Conservation (phyloP, 148 eudicot genomes). For the Chenopodium suecicum region DNA sequence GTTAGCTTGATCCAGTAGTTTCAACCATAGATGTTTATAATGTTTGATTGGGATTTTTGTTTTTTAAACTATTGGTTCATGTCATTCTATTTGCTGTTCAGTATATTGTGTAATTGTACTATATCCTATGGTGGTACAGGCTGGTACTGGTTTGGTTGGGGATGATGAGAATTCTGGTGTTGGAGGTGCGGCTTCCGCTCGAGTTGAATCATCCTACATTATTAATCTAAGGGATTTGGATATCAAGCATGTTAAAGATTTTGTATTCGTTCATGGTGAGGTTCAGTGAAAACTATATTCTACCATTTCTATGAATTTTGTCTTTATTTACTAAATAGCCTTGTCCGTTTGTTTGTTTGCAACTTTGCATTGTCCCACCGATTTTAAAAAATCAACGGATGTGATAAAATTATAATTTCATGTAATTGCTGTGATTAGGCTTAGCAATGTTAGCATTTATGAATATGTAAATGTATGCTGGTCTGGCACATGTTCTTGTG, state of each 20-base stretch:
- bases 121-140: slow-evolving; percentile 42
- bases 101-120: slow-evolving; percentile 13
- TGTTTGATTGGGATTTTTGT: not conserved
- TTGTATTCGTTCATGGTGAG: slow-evolving; percentile 87
- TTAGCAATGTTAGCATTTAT: not conserved
- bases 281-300: slow-evolving; percentile 6
- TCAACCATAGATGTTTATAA: not conserved
- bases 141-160: slow-evolving; percentile 74
- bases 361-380: not conserved
- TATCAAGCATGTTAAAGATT: slow-evolving; percentile 92
- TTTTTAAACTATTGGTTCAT: not conserved
- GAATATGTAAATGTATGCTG: not conserved
- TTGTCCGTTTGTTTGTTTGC: not conserved
- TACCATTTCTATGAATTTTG: not conserved
- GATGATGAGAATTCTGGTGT: slow-evolving; percentile 60
- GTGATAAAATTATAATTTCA: not conserved
- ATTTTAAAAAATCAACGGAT: not conserved
- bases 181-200: slow-evolving; percentile 63
- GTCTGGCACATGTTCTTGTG: not conserved
- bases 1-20: too few species aligned
- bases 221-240: slow-evolving; percentile 73
- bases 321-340: not conserved
- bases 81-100: not conserved
- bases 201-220: slow-evolving; percentile 78
- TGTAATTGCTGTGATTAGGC: not conserved